phyloP scores from a whole-genome alignment of 176 grass and related monocot genomes.

The barley (Hordeum vulgare) region MorexV3_pseudomolecules_assembly NC_058521.1:599134052-599134551 shows the following conservation, averaged over 20 bases:
- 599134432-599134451: background rate
- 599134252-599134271: background rate
- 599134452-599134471: background rate
- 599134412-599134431: background rate
- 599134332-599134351: background rate
- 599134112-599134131: constrained; percentile 23
- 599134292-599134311: background rate
- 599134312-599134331: background rate
- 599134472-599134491: background rate
- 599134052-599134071: constrained; percentile 47
- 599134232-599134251: background rate
- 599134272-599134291: background rate
- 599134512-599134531: background rate
- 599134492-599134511: background rate
- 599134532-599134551: background rate
- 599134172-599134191: background rate
- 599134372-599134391: background rate
- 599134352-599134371: background rate
- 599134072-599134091: constrained; percentile 69
- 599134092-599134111: constrained; percentile 59
- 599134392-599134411: background rate
- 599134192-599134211: background rate
- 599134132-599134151: background rate
- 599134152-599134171: background rate
- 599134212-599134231: background rate